Base-by-base conservation (phyloP, 208 protist species). In the Trypanosoma platydactyli region DNA sequence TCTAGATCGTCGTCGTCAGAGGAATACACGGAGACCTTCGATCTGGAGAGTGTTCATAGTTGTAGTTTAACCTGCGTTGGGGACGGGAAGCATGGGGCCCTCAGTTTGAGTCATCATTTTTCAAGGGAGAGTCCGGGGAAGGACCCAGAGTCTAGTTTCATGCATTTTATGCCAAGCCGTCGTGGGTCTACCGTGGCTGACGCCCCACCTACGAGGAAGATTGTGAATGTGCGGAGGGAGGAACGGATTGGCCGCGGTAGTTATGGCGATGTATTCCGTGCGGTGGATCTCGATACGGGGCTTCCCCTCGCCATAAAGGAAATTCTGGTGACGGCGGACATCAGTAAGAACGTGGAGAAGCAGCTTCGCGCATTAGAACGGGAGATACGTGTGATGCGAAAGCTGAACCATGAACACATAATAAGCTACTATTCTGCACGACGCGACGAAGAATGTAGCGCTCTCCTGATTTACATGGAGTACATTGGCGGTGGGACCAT, bases 401-500 rank as follows among this genome's bases (percentile, higher is more conserved):
- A 88, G 61, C 81, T 98, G 57, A 70, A 89, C 18, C 93, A 98
- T 73, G 76, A 84, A 24, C 91, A 97, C 72, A 97, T 94, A 33
- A 81, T 98, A 15, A 84, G 81, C 44, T 97, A 97, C 70, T 78
- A 91, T 46, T 94, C 92, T 24, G 76, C 88, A 0, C 55, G 73
- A 29, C 80, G 90, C 22, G 84, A 87, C 50, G 83, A 84, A 15
- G 55, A 40, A 3, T 54, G 29, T 13, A 88, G 83, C 53, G 80
- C 76, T 22, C 71, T 98, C 15, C 69, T 88, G 46, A 97, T 98
- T 63, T 97, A 85, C 68, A 95, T 97, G 86, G 93, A 98, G 74
- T 97, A 82, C 67, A 71, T 98, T 38, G 63, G 79, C 12, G 90
- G 93, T 29, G 94, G 94, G 18, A 94, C 90, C 9, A 78, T 98